These are phyloP conservation scores for Agrocybe chaxingu DNA, from an alignment of 768 basidiomycete genomes.

Conservation along the genomic window DNA sequence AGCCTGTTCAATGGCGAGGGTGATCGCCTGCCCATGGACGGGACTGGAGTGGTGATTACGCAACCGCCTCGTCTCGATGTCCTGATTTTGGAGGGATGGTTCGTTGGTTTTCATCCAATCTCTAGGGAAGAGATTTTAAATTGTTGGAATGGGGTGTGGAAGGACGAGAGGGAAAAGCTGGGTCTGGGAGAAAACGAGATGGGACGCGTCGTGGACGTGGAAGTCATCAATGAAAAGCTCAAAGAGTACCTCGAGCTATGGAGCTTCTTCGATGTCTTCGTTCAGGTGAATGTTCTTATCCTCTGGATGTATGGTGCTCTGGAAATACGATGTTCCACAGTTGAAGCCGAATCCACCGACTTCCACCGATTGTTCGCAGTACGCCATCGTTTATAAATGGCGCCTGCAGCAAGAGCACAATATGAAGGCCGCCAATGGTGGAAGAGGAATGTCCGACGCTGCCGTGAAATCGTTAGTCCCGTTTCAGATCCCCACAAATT, in stretches of 20 bases:
- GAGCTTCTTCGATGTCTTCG: constrained; percentile 65
- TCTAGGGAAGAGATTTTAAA: constrained; percentile 43
- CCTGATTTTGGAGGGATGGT: constrained; percentile 96
- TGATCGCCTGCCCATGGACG: constrained; percentile 58
- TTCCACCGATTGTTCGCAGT: constrained; percentile 24
- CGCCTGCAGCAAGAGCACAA: constrained; percentile 83
- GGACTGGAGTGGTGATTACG: constrained; percentile 38
- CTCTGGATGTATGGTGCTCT: background rate
- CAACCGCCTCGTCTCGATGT: constrained; percentile 54
- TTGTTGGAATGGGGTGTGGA: constrained; percentile 50
- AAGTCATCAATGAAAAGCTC: constrained; percentile 62
- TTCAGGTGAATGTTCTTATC: constrained; percentile 52
- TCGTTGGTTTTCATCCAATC: constrained; percentile 80
- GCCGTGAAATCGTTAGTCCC: constrained; percentile 61
- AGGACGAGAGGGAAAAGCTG: constrained; percentile 31
- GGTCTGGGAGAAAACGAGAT: constrained; percentile 32
- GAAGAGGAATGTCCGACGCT: constrained; percentile 84
- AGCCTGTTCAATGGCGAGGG: constrained; percentile 77
- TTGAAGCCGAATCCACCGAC: constrained; percentile 26
- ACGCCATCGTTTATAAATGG: constrained; percentile 79
- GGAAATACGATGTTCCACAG: constrained; percentile 14
- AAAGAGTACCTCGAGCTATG: constrained; percentile 64
- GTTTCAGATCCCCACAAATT: background rate
- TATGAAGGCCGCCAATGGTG: constrained; percentile 85
- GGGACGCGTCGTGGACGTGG: constrained; percentile 49